These are phyloP conservation scores for Macrocybe gigantea DNA, from an alignment of 768 basidiomycete genomes.

Conservation along the genomic window DNA sequence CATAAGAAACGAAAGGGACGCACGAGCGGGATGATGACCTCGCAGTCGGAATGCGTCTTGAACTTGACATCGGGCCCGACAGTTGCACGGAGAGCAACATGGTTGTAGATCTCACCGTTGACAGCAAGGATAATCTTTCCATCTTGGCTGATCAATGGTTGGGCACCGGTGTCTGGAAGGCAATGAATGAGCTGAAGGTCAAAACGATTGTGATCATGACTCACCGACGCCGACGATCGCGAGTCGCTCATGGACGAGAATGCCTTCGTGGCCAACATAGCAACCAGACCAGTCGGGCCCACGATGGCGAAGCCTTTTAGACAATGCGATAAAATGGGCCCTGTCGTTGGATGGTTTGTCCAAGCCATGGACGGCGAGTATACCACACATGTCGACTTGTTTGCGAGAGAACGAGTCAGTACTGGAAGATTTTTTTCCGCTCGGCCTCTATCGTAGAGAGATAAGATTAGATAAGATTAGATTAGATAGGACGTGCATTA, in stretches of 20 bases:
- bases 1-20: slow-evolving; percentile 12
- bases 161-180: slow-evolving; percentile 84
- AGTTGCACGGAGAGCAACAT: slow-evolving; percentile 67
- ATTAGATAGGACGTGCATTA: not conserved
- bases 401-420: not conserved
- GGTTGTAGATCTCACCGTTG: slow-evolving; percentile 99
- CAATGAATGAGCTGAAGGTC: not conserved
- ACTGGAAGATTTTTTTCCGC: not conserved
- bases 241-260: slow-evolving; percentile 92
- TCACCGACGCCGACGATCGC: slow-evolving; percentile 97
- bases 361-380: slow-evolving; percentile 79
- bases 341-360: slow-evolving; percentile 66
- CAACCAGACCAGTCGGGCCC: slow-evolving; percentile 99
- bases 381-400: slow-evolving; percentile 74
- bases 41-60: slow-evolving; percentile 98
- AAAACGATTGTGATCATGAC: slow-evolving; percentile 17
- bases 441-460: not conserved
- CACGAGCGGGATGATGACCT: slow-evolving; percentile 92
- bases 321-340: slow-evolving; percentile 73
- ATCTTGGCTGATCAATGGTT: slow-evolving; percentile 86
- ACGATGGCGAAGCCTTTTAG: slow-evolving; percentile 86
- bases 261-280: slow-evolving; percentile 72
- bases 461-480: not conserved
- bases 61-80: slow-evolving; percentile 68
- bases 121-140: slow-evolving; percentile 82